Base-by-base conservation (phyloP, 768 basidiomycete genomes). In the Kondoa subrosea region DNA sequence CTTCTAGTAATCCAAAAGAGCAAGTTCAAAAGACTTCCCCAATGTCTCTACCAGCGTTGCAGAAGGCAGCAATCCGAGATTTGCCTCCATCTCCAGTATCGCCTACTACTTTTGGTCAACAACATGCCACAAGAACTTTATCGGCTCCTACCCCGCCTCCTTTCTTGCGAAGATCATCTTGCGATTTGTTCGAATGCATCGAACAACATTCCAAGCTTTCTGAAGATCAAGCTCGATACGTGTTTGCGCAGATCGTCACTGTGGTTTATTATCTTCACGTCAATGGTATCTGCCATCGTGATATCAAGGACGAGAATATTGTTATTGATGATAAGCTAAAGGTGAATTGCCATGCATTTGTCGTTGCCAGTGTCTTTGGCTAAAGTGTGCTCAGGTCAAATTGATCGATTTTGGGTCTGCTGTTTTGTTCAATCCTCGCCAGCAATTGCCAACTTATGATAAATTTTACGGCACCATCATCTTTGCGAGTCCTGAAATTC, bases 331-430 rank as follows among this genome's bases (percentile, higher is more conserved):
- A 73, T 12, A 78, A 87, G 70, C 80, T 88, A 70, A 86, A 83
- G 79, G 76, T 75, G 60, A 67, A 26, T 40, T 64, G n/a, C 50
- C 29, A 31, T 25, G 33, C 4, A 58, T 29, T 27, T 16, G 15
- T 3, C 29, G 29, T 59, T 31, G 30, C 21, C 4, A 0, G 27
- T 21, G 21, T 2, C 21, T 30, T 25, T 30, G 17, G 14, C 34
- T 2, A 1, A 25, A 3, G 27, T 3, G 4, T 4, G 12, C 27
- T 3, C 75, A 89, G 85, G 87, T 93, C 74, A 96, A 96, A 76
- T 81, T 96, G 63, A 91, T 96, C 74, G 92, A 96, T 78, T 96
- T 96, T 76, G 92, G 92, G 60, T 89, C 87, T 71, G 89, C 91
- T 30, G 85, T 86, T 30, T 81, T 87, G 68, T 83, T 83, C 63